Evolutionary conservation across 345 rosid species (phyloP), one percentile per base, ranked within the genome.

Genomic region (Fremontodendron californicum): DNA sequence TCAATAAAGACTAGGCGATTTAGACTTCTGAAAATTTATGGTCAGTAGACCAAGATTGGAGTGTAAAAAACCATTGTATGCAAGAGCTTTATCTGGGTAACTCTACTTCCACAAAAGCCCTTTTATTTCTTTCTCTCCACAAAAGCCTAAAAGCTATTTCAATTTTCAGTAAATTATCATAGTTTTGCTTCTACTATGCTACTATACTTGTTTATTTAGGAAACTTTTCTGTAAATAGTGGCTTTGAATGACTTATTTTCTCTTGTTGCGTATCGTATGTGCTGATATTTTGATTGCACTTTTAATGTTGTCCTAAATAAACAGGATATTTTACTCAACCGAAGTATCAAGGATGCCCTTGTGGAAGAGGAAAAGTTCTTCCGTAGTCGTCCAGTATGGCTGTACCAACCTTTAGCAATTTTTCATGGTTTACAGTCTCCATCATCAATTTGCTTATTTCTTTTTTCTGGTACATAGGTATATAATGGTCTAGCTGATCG

Each of bases 331-430:
- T 73, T 86, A 57, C 81, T 89, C 64, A 92, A 95, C 80, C 94
- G 93, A 21, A 93, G 97, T 83, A 85, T 95, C 81, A 95, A 92
- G 86, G 98, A 93, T 84, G 98, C 99, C 68, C 87, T 93, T 51
- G 84, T 80, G 62, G 98, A 97, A 3, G 98, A 94, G 87, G 97
- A 94, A 76, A 94, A 91, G 75, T 94, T 94, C 89, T 94, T 94
- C 79, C 95, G 90, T 21, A 89, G 97, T 78, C 97, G 88, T 77
- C 98, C 98, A 5, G 98, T 94, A 94, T 85, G 93, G 66, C 70
- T 82, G 35, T 73, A 57, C 52, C 54, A 60, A 37, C 80, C 58
- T 68, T 58, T 57, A 39, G 46, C 62, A 49, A 13, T 76, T 76
- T 12, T 72, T 43, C 57, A 45, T 75, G 54, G 35, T 78, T 55